These are phyloP conservation scores for Stygiomarasmius scandens DNA, from an alignment of 1,284 basidiomycete genomes.

Conservation along the genomic window DNA sequence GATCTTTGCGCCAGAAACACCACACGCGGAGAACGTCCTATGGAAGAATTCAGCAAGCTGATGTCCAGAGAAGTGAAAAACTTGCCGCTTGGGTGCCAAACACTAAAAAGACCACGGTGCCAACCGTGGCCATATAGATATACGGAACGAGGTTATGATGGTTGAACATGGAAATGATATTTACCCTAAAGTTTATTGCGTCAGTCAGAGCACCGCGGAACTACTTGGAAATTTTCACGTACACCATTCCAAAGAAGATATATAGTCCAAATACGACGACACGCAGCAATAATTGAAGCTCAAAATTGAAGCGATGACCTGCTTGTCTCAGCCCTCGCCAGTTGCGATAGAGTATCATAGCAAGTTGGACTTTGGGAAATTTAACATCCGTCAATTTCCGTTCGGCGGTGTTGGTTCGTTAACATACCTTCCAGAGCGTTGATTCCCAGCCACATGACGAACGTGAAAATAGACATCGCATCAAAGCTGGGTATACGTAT, in stretches of 20 bases:
- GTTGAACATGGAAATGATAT: constrained; percentile 28
- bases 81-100: constrained; percentile 38
- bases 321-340: constrained; percentile 14
- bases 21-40: constrained; percentile 39
- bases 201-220: not conserved
- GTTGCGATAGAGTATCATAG: constrained; percentile 22
- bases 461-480: constrained; percentile 33
- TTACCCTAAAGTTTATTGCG: constrained; percentile 25
- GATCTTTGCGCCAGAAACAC: constrained; percentile 32
- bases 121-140: constrained; percentile 39
- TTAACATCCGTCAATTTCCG: not conserved
- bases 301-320: constrained; percentile 2
- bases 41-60: not conserved
- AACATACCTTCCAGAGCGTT: constrained; percentile 32
- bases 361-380: constrained; percentile 28
- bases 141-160: constrained; percentile 30
- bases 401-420: not conserved
- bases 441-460: constrained; percentile 33
- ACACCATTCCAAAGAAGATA: constrained; percentile 18
- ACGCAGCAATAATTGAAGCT: constrained; percentile 9
- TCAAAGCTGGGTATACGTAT: constrained; percentile 26
- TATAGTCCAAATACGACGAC: constrained; percentile 16
- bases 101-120: constrained; percentile 36
- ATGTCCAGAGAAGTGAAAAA: not conserved
- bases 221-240: not conserved